Evolutionary conservation across 2,329 filamentous ascomycete genomes (phyloP).

Genomic region (Phoma sp.): DNA sequence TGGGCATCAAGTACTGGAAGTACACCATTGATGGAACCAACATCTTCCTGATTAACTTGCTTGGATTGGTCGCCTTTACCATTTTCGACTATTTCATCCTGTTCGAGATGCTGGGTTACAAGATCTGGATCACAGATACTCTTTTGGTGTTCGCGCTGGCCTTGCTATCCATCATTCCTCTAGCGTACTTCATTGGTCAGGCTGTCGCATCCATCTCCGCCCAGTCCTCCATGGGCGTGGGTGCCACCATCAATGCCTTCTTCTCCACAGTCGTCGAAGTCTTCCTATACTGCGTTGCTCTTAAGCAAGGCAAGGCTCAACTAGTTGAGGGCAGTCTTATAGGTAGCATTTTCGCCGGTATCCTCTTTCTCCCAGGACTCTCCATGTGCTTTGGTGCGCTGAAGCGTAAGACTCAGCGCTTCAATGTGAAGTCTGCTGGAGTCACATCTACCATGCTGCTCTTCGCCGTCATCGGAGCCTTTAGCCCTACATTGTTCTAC

Average conservation of each 20-base stretch:
- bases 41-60: conserved; percentile 97
- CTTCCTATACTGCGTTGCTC: conserved; percentile 93
- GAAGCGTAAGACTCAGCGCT: conserved; percentile 96
- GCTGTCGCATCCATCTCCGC: conserved; percentile 98
- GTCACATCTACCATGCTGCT: conserved; percentile 98
- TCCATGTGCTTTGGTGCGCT: conserved; percentile 99
- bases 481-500: conserved; percentile 95
- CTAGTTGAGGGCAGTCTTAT: conserved; percentile 97
- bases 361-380: conserved; percentile 89
- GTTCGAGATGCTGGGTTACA: conserved; percentile 68
- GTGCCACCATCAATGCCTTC: conserved; percentile 96
- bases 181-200: conserved; percentile 98
- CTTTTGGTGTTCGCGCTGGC: conserved; percentile 86
- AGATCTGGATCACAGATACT: conserved; percentile 77
- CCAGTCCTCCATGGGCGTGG: conserved; percentile 97
- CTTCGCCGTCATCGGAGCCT: conserved; percentile 93
- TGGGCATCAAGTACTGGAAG: conserved; percentile 97
- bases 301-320: conserved; percentile 88
- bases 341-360: conserved; percentile 95
- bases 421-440: conserved; percentile 94
- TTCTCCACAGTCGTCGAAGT: conserved; percentile 98
- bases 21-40: conserved; percentile 98
- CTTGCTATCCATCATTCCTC: conserved; percentile 88
- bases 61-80: conserved; percentile 90
- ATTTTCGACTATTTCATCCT: conserved; percentile 92